Conservation (phyloP, 345 rosid genomes). For the Cardiospermum halicacabum region DNA sequence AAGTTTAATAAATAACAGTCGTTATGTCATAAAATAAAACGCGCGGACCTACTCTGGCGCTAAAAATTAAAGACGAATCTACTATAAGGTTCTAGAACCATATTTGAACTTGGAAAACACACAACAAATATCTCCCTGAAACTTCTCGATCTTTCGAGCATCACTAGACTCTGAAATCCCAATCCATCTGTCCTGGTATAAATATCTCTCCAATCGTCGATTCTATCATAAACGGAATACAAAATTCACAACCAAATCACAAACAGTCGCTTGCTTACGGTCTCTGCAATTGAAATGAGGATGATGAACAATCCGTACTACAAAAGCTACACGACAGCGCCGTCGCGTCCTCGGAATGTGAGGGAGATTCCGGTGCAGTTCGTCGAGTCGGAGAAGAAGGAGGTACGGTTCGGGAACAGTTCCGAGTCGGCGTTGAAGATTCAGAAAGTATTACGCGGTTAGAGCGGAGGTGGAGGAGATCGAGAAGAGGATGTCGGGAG, state of each 20-base stretch:
- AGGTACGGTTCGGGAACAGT: not conserved
- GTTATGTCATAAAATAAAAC: not conserved
- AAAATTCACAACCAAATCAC: not conserved
- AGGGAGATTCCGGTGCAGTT: constrained; percentile 45
- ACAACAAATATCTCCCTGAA: constrained; percentile 18
- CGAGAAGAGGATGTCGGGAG: constrained; percentile 32
- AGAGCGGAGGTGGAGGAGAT: constrained; percentile 38
- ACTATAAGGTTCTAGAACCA: constrained; percentile 25
- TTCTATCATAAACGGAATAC: not conserved
- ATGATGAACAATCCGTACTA: constrained; percentile 35
- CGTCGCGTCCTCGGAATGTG: constrained; percentile 25
- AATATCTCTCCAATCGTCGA: not conserved
- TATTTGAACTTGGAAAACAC: constrained; percentile 2
- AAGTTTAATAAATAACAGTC: too few relatives aligned
- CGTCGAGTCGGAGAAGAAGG: constrained; percentile 27
- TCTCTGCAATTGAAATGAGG: not conserved
- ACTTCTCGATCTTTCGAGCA: constrained; percentile 37
- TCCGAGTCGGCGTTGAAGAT: constrained; percentile 40
- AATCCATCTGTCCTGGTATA: not conserved
- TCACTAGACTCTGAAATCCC: not conserved
- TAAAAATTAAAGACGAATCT: constrained; percentile 20
- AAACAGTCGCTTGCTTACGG: not conserved
- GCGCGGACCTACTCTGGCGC: constrained; percentile 5
- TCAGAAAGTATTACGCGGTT: constrained; percentile 54
- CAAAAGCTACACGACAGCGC: constrained; percentile 17